Evolutionary conservation across 148 eudicot genomes (phyloP).

Genomic region (Silene uniflora): DNA sequence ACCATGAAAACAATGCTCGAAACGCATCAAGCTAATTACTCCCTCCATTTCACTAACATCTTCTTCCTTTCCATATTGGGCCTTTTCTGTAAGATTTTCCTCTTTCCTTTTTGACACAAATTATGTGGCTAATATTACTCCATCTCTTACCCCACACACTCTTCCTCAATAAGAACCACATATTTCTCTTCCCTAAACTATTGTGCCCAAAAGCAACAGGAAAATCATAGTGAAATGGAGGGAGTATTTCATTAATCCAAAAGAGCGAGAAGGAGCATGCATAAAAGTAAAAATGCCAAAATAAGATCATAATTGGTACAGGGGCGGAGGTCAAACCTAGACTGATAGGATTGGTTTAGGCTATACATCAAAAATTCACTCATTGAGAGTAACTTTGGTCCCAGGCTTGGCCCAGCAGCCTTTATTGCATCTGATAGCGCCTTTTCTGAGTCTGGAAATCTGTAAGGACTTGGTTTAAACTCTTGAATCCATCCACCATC

Average conservation of each 20-base stretch:
- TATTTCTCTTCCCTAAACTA: no score
- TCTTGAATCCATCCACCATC: constrained; percentile 93
- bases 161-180: no score
- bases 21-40: neutral
- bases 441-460: constrained; percentile 77
- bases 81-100: no score
- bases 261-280: neutral
- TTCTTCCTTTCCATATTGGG: no score
- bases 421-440: constrained; percentile 71
- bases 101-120: no score
- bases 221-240: no score
- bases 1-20: neutral
- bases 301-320: constrained; percentile 4
- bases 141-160: no score
- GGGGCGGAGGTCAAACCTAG: constrained; percentile 49
- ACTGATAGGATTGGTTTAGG: constrained; percentile 85
- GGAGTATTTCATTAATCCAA: neutral
- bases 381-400: constrained; percentile 80
- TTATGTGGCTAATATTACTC: no score
- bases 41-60: no score
- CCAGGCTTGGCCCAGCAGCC: constrained; percentile 86
- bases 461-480: constrained; percentile 52
- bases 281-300: constrained; percentile 8
- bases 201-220: no score
- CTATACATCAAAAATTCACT: constrained; percentile 97